Conservation (phyloP, 164 flowering plant species). For the Akebia trifoliata region DNA sequence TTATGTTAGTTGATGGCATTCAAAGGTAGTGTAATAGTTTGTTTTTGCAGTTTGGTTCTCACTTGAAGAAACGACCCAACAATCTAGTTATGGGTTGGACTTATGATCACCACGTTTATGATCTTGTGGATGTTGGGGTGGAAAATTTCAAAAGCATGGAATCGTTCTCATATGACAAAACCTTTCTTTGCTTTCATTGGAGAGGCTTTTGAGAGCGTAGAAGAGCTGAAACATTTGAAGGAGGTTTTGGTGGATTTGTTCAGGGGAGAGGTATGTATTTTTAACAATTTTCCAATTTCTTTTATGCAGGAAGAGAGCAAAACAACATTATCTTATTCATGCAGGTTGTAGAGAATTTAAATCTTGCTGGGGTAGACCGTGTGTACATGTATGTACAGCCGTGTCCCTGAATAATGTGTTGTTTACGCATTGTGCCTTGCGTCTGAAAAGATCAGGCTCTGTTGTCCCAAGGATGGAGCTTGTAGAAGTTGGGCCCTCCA, state of each 20-base stretch:
- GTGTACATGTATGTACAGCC: slow-evolving; percentile 80
- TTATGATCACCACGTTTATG: slow-evolving; percentile 90
- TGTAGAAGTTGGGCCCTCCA: slow-evolving; percentile 95
- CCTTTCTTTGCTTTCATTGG: slow-evolving; percentile 84
- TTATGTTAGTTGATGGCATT: not conserved
- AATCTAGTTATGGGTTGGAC: slow-evolving; percentile 81
- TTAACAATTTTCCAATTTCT: not conserved
- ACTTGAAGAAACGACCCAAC: slow-evolving; percentile 84
- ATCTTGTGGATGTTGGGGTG: slow-evolving; percentile 91
- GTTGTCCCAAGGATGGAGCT: slow-evolving; percentile 81
- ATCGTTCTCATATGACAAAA: slow-evolving; percentile 67
- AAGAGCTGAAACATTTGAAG: slow-evolving; percentile 83
- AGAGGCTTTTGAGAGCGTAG: slow-evolving; percentile 79
- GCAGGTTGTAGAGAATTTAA: slow-evolving; percentile 81
- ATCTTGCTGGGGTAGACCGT: slow-evolving; percentile 81
- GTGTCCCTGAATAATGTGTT: slow-evolving; percentile 59
- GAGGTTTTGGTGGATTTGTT: slow-evolving; percentile 83
- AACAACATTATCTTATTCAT: slow-evolving; percentile 2
- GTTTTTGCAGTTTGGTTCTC: slow-evolving; percentile 74
- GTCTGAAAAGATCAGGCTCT: slow-evolving; percentile 84
- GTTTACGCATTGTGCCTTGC: slow-evolving; percentile 78
- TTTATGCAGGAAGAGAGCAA: not conserved
- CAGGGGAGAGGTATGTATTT: slow-evolving; percentile 66
- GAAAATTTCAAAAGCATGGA: slow-evolving; percentile 67
- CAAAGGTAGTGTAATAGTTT: not conserved